These are phyloP conservation scores for Ilex paraguariensis DNA, from an alignment of 305 asterid species.

Conservation along the genomic window DNA sequence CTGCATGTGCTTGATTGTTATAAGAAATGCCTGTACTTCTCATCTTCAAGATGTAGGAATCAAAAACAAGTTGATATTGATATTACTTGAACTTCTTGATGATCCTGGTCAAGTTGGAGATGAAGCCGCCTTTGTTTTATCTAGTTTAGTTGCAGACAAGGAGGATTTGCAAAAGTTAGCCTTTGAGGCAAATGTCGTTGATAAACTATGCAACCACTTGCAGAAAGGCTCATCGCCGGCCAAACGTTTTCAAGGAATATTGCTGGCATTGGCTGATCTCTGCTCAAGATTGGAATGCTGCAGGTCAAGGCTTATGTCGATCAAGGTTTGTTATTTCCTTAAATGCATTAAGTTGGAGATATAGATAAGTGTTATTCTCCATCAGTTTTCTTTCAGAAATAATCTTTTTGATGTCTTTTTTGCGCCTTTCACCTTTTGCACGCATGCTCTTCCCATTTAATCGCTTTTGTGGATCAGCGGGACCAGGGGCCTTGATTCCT, in stretches of 20 bases:
- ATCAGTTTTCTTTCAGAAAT: too few relatives aligned
- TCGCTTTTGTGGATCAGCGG: too few relatives aligned
- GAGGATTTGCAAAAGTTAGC: conserved; percentile 84
- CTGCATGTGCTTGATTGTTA: conserved; percentile 65
- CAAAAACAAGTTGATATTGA: conserved; percentile 50
- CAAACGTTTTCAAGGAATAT: conserved; percentile 72
- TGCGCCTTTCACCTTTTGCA: neutral
- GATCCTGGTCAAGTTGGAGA: conserved; percentile 96
- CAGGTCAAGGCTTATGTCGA: conserved; percentile 60
- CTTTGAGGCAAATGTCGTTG: conserved; percentile 56
- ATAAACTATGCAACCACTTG: conserved; percentile 61
- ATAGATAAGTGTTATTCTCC: neutral
- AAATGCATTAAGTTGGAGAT: neutral
- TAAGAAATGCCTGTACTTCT: conserved; percentile 52
- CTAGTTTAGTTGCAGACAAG: conserved; percentile 62
- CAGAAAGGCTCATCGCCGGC: conserved; percentile 43
- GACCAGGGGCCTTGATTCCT: too few relatives aligned
- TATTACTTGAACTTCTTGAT: conserved; percentile 81
- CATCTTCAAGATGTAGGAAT: conserved; percentile 55
- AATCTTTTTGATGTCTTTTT: neutral
- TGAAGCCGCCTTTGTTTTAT: conserved; percentile 75
- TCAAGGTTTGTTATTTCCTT: conserved; percentile 45
- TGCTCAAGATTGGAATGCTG: conserved; percentile 86
- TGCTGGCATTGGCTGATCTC: conserved; percentile 68
- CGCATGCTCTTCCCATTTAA: neutral